Evolutionary conservation across 345 rosid species (phyloP), one percentile per base, ranked within the genome.

Genomic region (Excoecaria cochinchinensis): DNA sequence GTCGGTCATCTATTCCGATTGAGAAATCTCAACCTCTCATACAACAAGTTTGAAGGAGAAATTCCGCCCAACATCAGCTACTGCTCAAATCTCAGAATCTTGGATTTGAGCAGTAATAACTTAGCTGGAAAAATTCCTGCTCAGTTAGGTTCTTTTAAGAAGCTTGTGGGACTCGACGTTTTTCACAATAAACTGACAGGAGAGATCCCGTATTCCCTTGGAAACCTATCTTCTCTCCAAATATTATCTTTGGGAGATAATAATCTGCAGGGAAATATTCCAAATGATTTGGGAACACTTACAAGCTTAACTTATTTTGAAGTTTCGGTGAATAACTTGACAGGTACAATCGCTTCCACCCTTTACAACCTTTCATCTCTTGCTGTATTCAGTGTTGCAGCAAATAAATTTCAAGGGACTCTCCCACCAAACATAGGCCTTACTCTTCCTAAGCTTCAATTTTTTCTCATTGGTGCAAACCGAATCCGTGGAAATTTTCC

Each of bases 341-440:
- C 52, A 42, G 69, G 69, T 66, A n/a, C 69, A 66, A 44, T 66
- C 25, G 52, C 69, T 42, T 19, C 69, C 1, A 42, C 52, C 24
- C 2, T 66, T 19, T 66, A 66, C 14, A 42, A 44, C 42, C 42
- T 66, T 14, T 66, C 69, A n/a, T n/a, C 69, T 11, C 42, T 65
- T 7, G 42, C 15, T 11, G 13, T 1, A 7, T 9, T 65, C 19
- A 16, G 1, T 64, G 4, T 6, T 7, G 0, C 24, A 17, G 12
- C 0, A 0, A 64, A 64, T 17, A 13, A 64, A 64, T 8, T 64
- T 12, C 40, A 7, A 0, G 68, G 68, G 13, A 64, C 50, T 39
- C 48, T 64, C 24, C 48, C 68, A 64, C 46, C 11, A 64, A 64
- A 64, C 12, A 64, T 64, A 3, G 68, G 68, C 47, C 5, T 39